phyloP scores from a whole-genome alignment of 345 rosid species.

The Cardiospermum halicacabum region DNA sequence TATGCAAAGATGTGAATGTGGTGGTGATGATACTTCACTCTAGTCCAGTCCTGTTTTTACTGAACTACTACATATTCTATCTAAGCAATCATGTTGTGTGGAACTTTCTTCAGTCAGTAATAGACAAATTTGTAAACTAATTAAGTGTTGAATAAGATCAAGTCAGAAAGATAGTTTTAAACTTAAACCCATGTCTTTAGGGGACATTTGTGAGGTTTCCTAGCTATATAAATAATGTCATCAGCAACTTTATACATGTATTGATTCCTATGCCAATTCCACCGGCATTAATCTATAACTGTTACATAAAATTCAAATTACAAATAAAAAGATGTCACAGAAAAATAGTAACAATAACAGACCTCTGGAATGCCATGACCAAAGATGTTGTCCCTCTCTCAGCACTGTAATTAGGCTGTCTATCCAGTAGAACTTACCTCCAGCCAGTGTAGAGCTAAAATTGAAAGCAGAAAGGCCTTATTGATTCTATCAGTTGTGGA shows the following conservation, averaged over 20 bases:
- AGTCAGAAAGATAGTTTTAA: too few species aligned
- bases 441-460: constrained; percentile 58
- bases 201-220: constrained; percentile 55
- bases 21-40: too few species aligned
- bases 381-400: constrained; percentile 53
- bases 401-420: constrained; percentile 59
- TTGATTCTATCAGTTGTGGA: constrained; percentile 42
- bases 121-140: too few species aligned
- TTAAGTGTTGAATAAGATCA: too few species aligned
- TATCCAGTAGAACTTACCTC: constrained; percentile 59
- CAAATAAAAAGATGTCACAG: too few species aligned
- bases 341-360: background rate
- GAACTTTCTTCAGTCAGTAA: too few species aligned
- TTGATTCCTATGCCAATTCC: constrained; percentile 74
- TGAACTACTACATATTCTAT: too few species aligned
- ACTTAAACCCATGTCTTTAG: constrained; percentile 23
- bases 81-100: too few species aligned
- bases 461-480: constrained; percentile 59
- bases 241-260: constrained; percentile 33
- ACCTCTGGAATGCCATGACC: constrained; percentile 63
- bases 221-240: constrained; percentile 65
- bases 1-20: too few species aligned
- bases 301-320: too few species aligned
- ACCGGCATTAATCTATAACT: constrained; percentile 36
- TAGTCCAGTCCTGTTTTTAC: too few species aligned